Evolutionary conservation across 768 basidiomycete genomes (phyloP), one percentile per base, ranked within the genome.

Genomic region (Boletus eberwhitei): DNA sequence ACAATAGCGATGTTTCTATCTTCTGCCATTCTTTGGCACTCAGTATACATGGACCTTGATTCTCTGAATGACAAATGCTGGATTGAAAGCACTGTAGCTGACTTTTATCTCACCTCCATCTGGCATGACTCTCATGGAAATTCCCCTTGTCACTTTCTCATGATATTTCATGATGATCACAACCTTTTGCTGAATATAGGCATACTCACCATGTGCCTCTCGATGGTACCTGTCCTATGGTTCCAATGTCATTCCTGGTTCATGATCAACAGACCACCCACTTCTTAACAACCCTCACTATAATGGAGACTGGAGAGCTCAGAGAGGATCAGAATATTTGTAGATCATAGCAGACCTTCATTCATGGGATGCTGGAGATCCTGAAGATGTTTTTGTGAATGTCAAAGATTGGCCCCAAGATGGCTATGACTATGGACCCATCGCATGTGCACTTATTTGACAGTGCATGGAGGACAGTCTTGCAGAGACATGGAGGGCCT

Each of bases 51-150:
- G 5, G 52, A 44, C 2, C 52, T 57, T 2, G 3, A 19, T 4
- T 29, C 47, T 0, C 39, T 57, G 2, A 24, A 5, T 0, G 13
- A 57, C 8, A 35, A 16, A 17, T 2, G 8, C 8, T 57, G 52
- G 52, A 36, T 57, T 5, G 42, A 57, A 0, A 58, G 53, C 21
- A 22, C 32, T 2, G n/a, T 55, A 3, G n/a, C 21, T 13, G 44
- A 58, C 34, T 58, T 58, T 4, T 41, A 55, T 14, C 53, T 58
- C 1, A 5, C 53, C 1, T 41, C 38, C 4, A n/a, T 55, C 9
- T 58, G 53, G 53, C 53, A 58, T 36, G 40, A 40, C 2, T 12
- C 8, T 5, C 12, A 12, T 34, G 39, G 29, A 1, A 36, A 40
- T 24, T 8, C 48, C 0, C 19, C 2, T 1, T 58, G 43, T 46